Base-by-base conservation (phyloP, 345 rosid genomes). In the Brassica carinata region DNA sequence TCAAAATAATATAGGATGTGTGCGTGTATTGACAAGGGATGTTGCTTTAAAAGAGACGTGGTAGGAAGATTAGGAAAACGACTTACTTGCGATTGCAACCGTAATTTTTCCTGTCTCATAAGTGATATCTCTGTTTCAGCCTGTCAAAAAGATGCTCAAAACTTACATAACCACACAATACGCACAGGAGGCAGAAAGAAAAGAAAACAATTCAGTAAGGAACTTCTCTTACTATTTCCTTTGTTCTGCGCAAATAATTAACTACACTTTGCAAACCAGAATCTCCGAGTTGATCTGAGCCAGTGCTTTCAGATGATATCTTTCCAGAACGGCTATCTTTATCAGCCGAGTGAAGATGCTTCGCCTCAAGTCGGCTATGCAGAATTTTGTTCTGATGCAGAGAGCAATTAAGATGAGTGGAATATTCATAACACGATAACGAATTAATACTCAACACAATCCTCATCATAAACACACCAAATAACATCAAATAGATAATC, bases 51-150 rank as follows among this genome's bases (percentile, higher is more conserved):
- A 31, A 70, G n/a, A 48, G 29, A 71, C n/a, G 58, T 43, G 53
- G 19, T 38, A 34, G 68, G 51, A 29, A 57, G 18, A 68, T 61
- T 14, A n/a, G 57, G 57, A 8, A 59, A 38, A 68, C 31, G 58
- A 86, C 90, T 40, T 85, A 93, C 99, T 80, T 93, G 97, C 34
- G 94, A 88, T 80, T 93, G 97, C 88, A 96, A 73, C 34, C 98
- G 91, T 75, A 88, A 81, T 83, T 91, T 96, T 84, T 96, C 99
- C 81, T 94, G 98, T 77, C 86, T 96, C 81, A 96, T 69, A 86
- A 96, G 86, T 43, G 97, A 91, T 76, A 90, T 91, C 86, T 96
- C 98, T 23, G 96, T 96, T 84, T 96, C 97, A 18, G 96, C 92
- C 99, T 96, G 92, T 67, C 45, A 76, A 80, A 15, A 55, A 19